Evolutionary conservation across 2,329 filamentous ascomycete species (phyloP).

Genomic region (Fusarium anguioides): DNA sequence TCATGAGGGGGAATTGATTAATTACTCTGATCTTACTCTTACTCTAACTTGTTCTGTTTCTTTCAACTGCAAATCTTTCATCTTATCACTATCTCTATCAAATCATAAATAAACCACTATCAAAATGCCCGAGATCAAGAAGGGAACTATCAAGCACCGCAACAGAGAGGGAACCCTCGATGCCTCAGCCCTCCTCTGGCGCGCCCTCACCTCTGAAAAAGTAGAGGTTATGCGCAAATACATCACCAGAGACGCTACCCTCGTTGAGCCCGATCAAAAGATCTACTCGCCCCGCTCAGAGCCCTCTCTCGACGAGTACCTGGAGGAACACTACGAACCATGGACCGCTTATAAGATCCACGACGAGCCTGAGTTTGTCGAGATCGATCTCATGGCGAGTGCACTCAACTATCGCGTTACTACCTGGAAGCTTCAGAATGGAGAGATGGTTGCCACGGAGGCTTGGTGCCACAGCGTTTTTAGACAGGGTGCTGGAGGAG

Average conservation of each 20-base stretch:
- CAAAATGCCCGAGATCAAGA: too few relatives aligned
- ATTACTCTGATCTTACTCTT: too few relatives aligned
- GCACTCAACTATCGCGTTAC: slow-evolving; percentile 49
- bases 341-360: slow-evolving; percentile 53
- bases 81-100: not conserved
- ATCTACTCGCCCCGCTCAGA: slow-evolving; percentile 49
- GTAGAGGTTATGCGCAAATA: slow-evolving; percentile 49
- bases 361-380: slow-evolving; percentile 51
- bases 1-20: not conserved
- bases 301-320: slow-evolving; percentile 48
- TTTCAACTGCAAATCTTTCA: not conserved
- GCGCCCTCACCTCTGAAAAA: slow-evolving; percentile 50
- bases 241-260: slow-evolving; percentile 50
- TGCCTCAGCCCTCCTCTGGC: slow-evolving; percentile 51
- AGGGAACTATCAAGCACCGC: slow-evolving; percentile 48
- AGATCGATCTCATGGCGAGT: slow-evolving; percentile 53
- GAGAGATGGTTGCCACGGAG: slow-evolving; percentile 50
- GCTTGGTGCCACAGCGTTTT: slow-evolving; percentile 51
- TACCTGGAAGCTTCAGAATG: slow-evolving; percentile 46
- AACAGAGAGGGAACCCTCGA: slow-evolving; percentile 52
- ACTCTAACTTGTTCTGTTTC: not conserved
- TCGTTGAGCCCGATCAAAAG: slow-evolving; percentile 48
- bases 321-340: slow-evolving; percentile 50
- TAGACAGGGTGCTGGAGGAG: slow-evolving; percentile 49
- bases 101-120: not conserved